phyloP scores from a whole-genome alignment of 305 asterid genomes.

The Solanum hybrid region DNA sequence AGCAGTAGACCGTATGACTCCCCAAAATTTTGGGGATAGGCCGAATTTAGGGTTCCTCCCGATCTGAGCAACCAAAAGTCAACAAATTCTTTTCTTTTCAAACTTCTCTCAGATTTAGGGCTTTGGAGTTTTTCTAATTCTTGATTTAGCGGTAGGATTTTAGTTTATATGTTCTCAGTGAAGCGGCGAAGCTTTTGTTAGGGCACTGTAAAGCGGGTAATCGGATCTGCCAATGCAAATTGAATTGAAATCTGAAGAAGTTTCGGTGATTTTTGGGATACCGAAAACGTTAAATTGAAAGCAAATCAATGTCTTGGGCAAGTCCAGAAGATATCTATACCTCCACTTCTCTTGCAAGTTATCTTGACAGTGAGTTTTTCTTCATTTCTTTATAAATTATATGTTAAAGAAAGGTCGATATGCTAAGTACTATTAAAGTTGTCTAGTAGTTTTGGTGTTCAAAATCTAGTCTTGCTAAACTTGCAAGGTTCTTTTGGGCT shows the following conservation, averaged over 20 bases:
- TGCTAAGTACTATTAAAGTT: not conserved
- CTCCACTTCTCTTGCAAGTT: constrained; percentile 89
- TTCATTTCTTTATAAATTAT: not conserved
- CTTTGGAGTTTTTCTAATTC: constrained; percentile 6
- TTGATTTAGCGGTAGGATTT: not conserved
- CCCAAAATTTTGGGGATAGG: constrained; percentile 18
- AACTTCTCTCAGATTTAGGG: not conserved
- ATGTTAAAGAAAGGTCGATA: not conserved
- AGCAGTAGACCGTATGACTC: not conserved
- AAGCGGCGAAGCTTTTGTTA: not conserved
- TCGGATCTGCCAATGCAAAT: constrained; percentile 37
- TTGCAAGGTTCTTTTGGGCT: not conserved
- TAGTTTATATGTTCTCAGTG: not conserved
- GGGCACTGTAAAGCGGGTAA: not conserved
- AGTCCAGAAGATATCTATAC: constrained; percentile 79
- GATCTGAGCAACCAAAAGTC: constrained; percentile 11
- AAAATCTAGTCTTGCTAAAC: not conserved
- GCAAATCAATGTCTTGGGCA: constrained; percentile 74
- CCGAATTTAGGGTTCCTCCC: constrained; percentile 13
- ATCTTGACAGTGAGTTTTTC: constrained; percentile 73
- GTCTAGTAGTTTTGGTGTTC: not conserved
- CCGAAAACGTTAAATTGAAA: constrained; percentile 34
- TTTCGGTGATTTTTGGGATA: constrained; percentile 38
- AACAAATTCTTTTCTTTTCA: not conserved
- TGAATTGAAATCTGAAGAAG: constrained; percentile 7